Percentiles rank a stretch among this genome's conserved stretches.
Evolutionary conservation across 352 stramenopile species (phyloP).

Genomic region (Peronospora destructor): DNA sequence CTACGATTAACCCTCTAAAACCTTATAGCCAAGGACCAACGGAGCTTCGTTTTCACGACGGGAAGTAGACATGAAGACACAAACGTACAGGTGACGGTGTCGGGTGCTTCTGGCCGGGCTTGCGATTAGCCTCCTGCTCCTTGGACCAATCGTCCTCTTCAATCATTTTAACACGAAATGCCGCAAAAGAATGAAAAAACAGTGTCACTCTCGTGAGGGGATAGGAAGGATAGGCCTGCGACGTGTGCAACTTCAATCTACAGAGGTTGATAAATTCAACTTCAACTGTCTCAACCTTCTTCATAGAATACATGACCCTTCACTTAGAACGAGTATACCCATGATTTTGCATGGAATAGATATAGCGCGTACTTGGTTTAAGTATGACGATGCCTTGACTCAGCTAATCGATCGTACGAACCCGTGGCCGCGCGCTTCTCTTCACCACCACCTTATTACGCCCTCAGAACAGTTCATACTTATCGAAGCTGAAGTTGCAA

Average conservation of each 20-base stretch:
- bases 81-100: slow-evolving; percentile 68
- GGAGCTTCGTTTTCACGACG: neutral
- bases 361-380: too few species aligned
- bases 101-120: slow-evolving; percentile 84
- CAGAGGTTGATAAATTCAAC: too few species aligned
- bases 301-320: too few species aligned
- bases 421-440: too few species aligned
- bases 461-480: too few species aligned
- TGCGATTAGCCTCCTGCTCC: slow-evolving; percentile 84
- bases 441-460: too few species aligned
- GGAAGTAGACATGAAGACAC: neutral
- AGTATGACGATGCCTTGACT: too few species aligned
- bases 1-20: neutral
- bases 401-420: too few species aligned
- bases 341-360: too few species aligned
- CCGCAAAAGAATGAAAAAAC: neutral
- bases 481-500: too few species aligned
- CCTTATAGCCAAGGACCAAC: neutral
- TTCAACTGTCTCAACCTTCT: too few species aligned
- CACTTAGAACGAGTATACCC: too few species aligned
- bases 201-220: neutral
- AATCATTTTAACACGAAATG: slow-evolving; percentile 34
- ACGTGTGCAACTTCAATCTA: neutral
- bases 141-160: slow-evolving; percentile 86
- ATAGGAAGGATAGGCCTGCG: neutral